These are phyloP conservation scores for Fraxinus ornus DNA, from an alignment of 305 asterid species.

Conservation along the genomic window DNA sequence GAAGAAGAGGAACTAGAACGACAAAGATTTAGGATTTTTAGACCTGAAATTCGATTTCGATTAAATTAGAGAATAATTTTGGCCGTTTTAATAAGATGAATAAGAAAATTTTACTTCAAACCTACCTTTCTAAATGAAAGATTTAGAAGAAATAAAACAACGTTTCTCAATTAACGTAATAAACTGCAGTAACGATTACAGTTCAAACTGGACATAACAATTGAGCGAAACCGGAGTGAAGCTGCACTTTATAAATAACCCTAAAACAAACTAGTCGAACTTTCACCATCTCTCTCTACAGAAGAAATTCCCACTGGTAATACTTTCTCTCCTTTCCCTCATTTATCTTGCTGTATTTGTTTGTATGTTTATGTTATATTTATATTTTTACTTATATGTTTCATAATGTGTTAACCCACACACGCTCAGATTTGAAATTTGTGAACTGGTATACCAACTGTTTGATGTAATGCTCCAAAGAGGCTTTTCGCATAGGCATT, in stretches of 20 bases:
- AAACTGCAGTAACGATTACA: neutral
- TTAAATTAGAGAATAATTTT: neutral
- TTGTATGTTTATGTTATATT: neutral
- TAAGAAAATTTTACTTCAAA: neutral
- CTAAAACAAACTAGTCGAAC: neutral
- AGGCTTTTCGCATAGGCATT: neutral
- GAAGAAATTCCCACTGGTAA: slow-evolving; percentile 11
- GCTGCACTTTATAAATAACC: neutral
- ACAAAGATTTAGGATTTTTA: too few species aligned
- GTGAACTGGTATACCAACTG: neutral
- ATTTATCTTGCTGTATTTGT: neutral
- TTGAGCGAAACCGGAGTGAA: neutral
- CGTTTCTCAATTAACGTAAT: neutral
- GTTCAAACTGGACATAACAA: neutral
- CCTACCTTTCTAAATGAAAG: neutral
- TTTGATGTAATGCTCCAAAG: slow-evolving; percentile 22
- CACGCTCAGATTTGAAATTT: neutral
- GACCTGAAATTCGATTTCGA: neutral
- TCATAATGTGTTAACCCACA: neutral
- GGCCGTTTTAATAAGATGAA: neutral
- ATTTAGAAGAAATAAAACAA: neutral
- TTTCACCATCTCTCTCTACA: neutral
- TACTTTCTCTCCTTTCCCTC: neutral
- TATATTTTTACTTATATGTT: too few species aligned
- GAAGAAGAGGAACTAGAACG: too few species aligned